phyloP scores from a whole-genome alignment of 352 stramenopile genomes.

The Phytophthora brassicae region DNA sequence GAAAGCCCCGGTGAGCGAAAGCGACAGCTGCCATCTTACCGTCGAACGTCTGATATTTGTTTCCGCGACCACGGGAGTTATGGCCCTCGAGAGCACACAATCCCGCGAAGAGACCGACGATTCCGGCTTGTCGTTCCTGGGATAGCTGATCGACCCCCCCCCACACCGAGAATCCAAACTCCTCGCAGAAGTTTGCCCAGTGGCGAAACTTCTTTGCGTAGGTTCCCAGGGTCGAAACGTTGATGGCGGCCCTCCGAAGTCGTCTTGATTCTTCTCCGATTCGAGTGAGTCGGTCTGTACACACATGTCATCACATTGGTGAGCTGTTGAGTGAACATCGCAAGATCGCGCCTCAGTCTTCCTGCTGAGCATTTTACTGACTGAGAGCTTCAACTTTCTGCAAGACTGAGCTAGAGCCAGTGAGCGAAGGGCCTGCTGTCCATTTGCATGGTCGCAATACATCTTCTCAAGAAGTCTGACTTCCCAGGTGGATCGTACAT shows the following conservation, averaged over 20 bases:
- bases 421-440: not conserved
- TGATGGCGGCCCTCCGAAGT: not conserved
- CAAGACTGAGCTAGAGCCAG: not conserved
- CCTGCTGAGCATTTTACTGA: not conserved
- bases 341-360: not conserved
- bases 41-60: conserved; percentile 28
- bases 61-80: conserved; percentile 18
- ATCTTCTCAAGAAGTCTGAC: not conserved
- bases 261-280: not conserved
- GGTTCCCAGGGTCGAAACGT: not conserved
- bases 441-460: not conserved
- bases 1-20: conserved; percentile 13
- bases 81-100: conserved; percentile 15
- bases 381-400: not conserved
- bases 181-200: not conserved
- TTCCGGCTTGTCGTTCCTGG: conserved; percentile 13
- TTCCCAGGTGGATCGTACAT: not conserved
- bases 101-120: conserved; percentile 20
- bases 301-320: not conserved
- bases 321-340: not conserved
- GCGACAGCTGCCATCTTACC: conserved; percentile 23
- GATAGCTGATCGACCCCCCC: conserved; percentile 24
- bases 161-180: conserved; percentile 1
- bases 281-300: not conserved
- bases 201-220: conserved; percentile 2